Base-by-base conservation (phyloP, 192 early-diverging fungal species). In the Entomortierella lignicola region DNA sequence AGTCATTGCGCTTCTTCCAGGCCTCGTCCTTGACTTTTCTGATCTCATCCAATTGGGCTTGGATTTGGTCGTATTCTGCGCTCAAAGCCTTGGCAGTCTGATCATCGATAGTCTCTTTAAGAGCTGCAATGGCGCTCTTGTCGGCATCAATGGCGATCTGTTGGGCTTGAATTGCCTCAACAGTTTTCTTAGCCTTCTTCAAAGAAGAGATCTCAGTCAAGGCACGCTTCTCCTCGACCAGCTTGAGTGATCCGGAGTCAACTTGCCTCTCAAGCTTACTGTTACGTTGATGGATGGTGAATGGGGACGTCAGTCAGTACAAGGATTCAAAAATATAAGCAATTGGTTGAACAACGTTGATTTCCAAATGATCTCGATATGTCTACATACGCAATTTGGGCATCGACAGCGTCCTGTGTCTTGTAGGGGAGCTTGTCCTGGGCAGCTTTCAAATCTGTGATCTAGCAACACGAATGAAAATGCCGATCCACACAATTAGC, bases 221-320 rank as follows among this genome's bases (percentile, higher is more conserved):
- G 48, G 93, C 88, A 83, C 89, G 89, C 81, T 95, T 95, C 84
- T 98, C 97, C 57, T 97, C 96, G 53, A 92, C 87, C 65, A 98
- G 81, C 69, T 92, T 89, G 44, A 94, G 74, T 29, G 66, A 84
- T 66, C 95, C 95, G 39, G 90, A 86, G 51, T 93, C 91, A 62
- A 96, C 89, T 80, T 93, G 87, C 66, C 83, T 86, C 80, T 97
- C 94, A 69, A 91, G 75, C 57, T 92, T 86, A 62, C 89, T 94
- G 47, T 55, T 53, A 71, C 23, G 15, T 43, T 39, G 30, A 12
- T 43, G 0, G 13, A 39, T 23, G 18, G 13, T n/a, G 0, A 37
- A n/a, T 18, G 13, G 55, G 0, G 2, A 57, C 6, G 29, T n/a
- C n/a, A n/a, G 4, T 37, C 0, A 7, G 10, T 37, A 37, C 34